Conservation (phyloP, 805 yeast genomes). For the Sugiyamaella lignohabitans region DNA sequence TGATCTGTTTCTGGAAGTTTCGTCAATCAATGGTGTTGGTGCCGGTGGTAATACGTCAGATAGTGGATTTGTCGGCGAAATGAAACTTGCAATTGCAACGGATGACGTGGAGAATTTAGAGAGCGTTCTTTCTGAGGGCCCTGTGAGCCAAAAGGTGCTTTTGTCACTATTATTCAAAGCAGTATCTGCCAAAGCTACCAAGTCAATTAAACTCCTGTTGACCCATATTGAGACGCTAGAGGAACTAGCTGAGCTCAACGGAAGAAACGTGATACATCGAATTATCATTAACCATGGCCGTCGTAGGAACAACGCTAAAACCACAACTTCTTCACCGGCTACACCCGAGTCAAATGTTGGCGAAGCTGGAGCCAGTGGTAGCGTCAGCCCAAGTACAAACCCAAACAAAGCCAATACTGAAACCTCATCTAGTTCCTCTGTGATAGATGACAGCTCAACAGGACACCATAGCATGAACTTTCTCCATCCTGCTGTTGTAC, state of each 20-base stretch:
- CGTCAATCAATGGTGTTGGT: not conserved
- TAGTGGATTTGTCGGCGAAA: slow-evolving; percentile 7
- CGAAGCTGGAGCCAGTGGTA: too few relatives aligned
- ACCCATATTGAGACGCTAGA: slow-evolving; percentile 45
- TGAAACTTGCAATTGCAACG: slow-evolving; percentile 7
- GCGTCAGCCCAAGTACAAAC: too few relatives aligned
- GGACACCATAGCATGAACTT: slow-evolving; percentile 10
- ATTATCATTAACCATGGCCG: slow-evolving; percentile 75
- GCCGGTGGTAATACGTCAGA: slow-evolving; percentile 5
- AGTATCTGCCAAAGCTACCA: slow-evolving; percentile 46
- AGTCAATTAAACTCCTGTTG: slow-evolving; percentile 54
- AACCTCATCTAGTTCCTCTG: not conserved
- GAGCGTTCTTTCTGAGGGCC: slow-evolving; percentile 1
- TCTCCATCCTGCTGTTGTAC: slow-evolving; percentile 46
- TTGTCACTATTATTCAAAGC: slow-evolving; percentile 61
- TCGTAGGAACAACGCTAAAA: not conserved
- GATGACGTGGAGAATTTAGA: slow-evolving; percentile 3
- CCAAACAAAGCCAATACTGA: not conserved
- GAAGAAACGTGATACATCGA: slow-evolving; percentile 80
- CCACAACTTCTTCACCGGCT: not conserved
- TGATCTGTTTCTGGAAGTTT: slow-evolving; percentile 3
- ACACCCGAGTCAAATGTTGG: too few relatives aligned
- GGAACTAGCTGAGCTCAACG: slow-evolving; percentile 68
- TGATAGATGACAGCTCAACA: not conserved
- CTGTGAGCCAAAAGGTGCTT: slow-evolving; percentile 25